Conservation (phyloP, 176 grass and related monocot species). For the Carex scoparia region DNA sequence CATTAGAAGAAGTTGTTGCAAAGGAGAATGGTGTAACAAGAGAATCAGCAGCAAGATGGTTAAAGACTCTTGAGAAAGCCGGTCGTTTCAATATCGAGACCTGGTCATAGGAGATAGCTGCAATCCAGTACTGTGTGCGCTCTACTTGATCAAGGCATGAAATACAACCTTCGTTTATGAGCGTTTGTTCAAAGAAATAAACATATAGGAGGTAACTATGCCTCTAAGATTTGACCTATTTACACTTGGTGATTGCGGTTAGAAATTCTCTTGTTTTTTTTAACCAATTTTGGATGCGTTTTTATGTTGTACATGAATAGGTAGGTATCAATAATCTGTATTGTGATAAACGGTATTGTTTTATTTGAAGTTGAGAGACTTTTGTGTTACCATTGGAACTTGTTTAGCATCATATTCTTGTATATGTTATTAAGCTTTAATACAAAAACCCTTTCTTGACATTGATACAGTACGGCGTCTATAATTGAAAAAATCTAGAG, state of each 20-base stretch:
- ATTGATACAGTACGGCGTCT: neutral
- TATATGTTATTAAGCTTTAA: neutral
- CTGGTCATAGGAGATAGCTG: constrained; percentile 38
- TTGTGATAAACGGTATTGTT: neutral
- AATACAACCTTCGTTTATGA: neutral
- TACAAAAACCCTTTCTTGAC: neutral
- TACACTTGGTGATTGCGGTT: neutral
- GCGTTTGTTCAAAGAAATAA: neutral
- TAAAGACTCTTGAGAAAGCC: constrained; percentile 53
- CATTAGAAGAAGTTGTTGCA: constrained; percentile 67
- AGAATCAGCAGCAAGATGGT: constrained; percentile 49
- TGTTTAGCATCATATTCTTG: neutral
- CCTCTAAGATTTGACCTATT: neutral
- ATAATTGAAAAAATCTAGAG: neutral
- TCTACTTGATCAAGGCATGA: neutral
- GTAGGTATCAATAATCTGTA: neutral
- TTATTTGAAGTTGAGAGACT: neutral
- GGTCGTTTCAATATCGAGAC: constrained; percentile 74
- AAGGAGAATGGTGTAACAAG: constrained; percentile 41
- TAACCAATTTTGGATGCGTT: neutral
- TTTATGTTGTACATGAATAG: neutral
- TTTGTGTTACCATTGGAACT: neutral
- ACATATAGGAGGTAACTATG: neutral
- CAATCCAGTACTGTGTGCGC: too few species aligned
- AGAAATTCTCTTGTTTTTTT: neutral